Conservation (phyloP, 208 protist species). For the Crithidia brevicula region DNA sequence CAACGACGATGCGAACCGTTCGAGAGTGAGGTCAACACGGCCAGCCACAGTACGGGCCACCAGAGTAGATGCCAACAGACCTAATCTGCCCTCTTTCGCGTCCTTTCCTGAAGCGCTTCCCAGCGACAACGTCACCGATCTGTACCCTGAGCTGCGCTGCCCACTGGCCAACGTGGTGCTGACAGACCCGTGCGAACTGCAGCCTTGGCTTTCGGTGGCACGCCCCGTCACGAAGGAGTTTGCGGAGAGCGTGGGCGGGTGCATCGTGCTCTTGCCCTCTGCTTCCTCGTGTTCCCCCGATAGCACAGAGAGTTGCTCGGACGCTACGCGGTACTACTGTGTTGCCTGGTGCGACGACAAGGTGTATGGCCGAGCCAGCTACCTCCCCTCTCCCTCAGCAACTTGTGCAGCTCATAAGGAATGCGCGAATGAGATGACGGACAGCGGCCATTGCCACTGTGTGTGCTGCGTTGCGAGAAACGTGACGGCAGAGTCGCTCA, state of each 20-base stretch:
- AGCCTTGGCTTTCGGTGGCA: neutral
- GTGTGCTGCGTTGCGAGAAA: neutral
- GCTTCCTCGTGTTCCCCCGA: neutral
- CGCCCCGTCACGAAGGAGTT: neutral
- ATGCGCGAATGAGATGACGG: neutral
- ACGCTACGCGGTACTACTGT: neutral
- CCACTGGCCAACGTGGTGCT: neutral
- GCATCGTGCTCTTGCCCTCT: neutral
- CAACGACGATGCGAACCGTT: too few species aligned
- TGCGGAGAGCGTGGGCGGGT: neutral
- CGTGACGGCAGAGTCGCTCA: neutral
- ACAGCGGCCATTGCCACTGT: neutral
- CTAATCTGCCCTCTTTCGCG: too few species aligned
- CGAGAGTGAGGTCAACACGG: too few species aligned
- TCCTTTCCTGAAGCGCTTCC: too few species aligned
- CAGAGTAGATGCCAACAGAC: too few species aligned
- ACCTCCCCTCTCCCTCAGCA: too few species aligned
- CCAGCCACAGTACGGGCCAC: too few species aligned
- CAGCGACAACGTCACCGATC: too few species aligned
- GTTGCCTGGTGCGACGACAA: neutral
- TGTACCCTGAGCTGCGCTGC: neutral
- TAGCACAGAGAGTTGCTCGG: too few species aligned
- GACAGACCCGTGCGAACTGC: neutral
- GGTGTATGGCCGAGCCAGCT: neutral
- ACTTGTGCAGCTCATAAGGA: neutral